These are phyloP conservation scores for Claviceps digitariae DNA, from an alignment of 2,329 filamentous ascomycete species.

Conservation along the genomic window DNA sequence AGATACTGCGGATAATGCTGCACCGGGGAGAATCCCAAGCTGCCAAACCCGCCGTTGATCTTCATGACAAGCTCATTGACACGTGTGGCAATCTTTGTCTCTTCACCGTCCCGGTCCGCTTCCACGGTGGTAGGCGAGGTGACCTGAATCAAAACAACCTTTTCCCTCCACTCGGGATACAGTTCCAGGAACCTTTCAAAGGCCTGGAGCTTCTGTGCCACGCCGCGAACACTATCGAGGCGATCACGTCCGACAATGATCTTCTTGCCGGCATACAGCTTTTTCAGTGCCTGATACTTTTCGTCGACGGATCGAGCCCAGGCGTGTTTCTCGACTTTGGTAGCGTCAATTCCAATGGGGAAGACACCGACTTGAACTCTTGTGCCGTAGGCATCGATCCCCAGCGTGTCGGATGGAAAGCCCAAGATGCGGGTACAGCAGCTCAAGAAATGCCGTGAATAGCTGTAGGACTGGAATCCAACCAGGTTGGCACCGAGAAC, in stretches of 20 bases:
- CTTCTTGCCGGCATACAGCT: slow-evolving; percentile 77
- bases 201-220: slow-evolving; percentile 89
- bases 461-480: slow-evolving; percentile 91
- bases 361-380: slow-evolving; percentile 88
- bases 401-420: slow-evolving; percentile 74
- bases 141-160: slow-evolving; percentile 88
- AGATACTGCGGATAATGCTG: slow-evolving; percentile 94
- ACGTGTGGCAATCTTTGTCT: slow-evolving; percentile 72
- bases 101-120: slow-evolving; percentile 61
- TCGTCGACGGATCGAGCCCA: slow-evolving; percentile 58
- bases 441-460: slow-evolving; percentile 85
- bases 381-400: slow-evolving; percentile 78
- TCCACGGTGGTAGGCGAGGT: slow-evolving; percentile 76
- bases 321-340: slow-evolving; percentile 59
- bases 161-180: slow-evolving; percentile 83
- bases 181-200: slow-evolving; percentile 85
- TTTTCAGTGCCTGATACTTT: slow-evolving; percentile 58
- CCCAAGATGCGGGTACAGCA: slow-evolving; percentile 84
- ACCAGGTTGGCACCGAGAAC: slow-evolving; percentile 85
- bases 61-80: slow-evolving; percentile 82
- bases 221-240: slow-evolving; percentile 83
- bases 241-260: slow-evolving; percentile 90
- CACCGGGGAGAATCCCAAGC: slow-evolving; percentile 76
- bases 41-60: slow-evolving; percentile 86
- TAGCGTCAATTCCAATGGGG: slow-evolving; percentile 87